Evolutionary conservation across 2,329 filamentous ascomycete species (phyloP).

Genomic region (Colletotrichum cuscutae): DNA sequence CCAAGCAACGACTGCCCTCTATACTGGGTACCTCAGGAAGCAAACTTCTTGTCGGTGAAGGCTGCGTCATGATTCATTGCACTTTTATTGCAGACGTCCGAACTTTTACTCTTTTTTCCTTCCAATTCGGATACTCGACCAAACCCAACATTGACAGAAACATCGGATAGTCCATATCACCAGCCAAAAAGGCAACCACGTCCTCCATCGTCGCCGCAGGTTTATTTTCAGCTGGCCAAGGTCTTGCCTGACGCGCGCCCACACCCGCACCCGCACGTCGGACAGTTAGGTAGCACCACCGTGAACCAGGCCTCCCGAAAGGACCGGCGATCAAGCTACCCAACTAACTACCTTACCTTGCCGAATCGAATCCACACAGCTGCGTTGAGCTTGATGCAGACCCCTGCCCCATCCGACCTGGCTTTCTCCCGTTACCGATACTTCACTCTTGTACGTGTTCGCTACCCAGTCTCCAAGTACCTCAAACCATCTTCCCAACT

Average conservation of each 20-base stretch:
- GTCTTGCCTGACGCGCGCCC: background rate
- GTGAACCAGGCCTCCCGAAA: slow-evolving; percentile 28
- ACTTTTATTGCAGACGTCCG: background rate
- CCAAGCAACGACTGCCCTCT: background rate
- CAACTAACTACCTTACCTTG: slow-evolving; percentile 1
- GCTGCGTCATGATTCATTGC: background rate
- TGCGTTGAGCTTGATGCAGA: slow-evolving; percentile 35
- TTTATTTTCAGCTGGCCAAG: slow-evolving; percentile 28
- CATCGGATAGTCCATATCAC: slow-evolving; percentile 10
- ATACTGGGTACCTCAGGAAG: background rate
- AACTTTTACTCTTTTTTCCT: background rate
- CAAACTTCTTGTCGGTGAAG: background rate
- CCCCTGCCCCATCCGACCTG: slow-evolving; percentile 28
- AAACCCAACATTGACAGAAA: background rate
- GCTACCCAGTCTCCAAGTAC: background rate
- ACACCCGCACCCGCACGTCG: slow-evolving; percentile 15
- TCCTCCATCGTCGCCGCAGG: background rate
- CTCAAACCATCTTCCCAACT: background rate
- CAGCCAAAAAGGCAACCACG: background rate
- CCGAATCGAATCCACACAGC: slow-evolving; percentile 25
- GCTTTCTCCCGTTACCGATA: slow-evolving; percentile 23
- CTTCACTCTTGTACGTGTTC: slow-evolving; percentile 6
- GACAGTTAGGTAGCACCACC: slow-evolving; percentile 10
- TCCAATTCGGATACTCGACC: background rate
- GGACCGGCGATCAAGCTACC: slow-evolving; percentile 31